phyloP scores from a whole-genome alignment of 257 asterid genomes.

The Linaria vulgaris region DNA sequence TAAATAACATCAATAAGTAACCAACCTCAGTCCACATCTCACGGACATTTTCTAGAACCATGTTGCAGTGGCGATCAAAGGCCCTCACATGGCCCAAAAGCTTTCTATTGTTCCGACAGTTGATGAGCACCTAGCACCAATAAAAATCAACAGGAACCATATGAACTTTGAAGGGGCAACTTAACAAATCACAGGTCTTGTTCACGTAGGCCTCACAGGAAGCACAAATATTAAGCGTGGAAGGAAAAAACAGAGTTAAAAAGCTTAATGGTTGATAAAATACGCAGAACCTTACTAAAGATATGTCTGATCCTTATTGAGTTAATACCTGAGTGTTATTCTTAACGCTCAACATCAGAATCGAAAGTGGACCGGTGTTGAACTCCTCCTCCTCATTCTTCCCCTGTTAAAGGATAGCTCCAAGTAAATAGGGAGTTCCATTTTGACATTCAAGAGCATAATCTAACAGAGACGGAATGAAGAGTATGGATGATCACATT shows the following conservation, averaged over 20 bases:
- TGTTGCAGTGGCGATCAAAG: slow-evolving; percentile 87
- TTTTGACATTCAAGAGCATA: too few species aligned
- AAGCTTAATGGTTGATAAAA: not conserved
- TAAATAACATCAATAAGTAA: too few species aligned
- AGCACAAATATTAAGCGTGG: not conserved
- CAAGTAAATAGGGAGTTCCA: not conserved
- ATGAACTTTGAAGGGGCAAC: too few species aligned
- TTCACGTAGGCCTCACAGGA: too few species aligned
- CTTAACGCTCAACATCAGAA: slow-evolving; percentile 68
- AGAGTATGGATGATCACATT: too few species aligned
- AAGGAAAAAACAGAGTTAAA: not conserved
- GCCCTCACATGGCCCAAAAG: slow-evolving; percentile 90
- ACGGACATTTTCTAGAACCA: slow-evolving; percentile 83
- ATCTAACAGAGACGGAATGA: too few species aligned
- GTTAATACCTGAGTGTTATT: slow-evolving; percentile 77
- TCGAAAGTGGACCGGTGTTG: slow-evolving; percentile 92
- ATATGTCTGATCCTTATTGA: too few species aligned
- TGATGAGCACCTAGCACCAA: slow-evolving; percentile 56
- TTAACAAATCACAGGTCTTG: too few species aligned
- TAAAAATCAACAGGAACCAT: too few species aligned
- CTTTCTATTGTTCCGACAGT: slow-evolving; percentile 83
- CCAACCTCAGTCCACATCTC: slow-evolving; percentile 86
- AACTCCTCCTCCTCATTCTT: slow-evolving; percentile 92
- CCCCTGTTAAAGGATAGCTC: slow-evolving; percentile 33
- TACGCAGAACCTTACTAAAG: not conserved